phyloP scores from a whole-genome alignment of 345 rosid species.

The Gossypium ekmanianum region DNA sequence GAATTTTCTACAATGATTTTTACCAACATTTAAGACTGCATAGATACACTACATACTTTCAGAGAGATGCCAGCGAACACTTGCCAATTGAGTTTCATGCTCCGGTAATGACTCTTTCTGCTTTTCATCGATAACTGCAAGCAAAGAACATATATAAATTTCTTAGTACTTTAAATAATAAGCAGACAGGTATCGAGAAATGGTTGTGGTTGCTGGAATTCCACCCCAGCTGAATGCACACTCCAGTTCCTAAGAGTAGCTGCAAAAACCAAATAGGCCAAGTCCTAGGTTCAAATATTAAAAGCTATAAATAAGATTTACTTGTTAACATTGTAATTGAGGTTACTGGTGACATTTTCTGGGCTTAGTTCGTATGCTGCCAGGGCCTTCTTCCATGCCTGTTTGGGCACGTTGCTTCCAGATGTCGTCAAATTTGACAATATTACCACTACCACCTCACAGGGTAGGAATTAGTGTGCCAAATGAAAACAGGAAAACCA shows the following conservation, averaged over 20 bases:
- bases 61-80: slow-evolving; percentile 87
- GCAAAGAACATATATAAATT: slow-evolving; percentile 30
- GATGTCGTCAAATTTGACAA: no score
- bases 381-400: no score
- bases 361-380: no score
- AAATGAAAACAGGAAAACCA: no score
- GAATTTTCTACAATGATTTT: neutral
- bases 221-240: neutral
- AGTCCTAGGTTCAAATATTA: neutral
- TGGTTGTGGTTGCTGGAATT: neutral
- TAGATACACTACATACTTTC: slow-evolving; percentile 42
- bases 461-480: no score
- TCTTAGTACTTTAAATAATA: slow-evolving; percentile 10
- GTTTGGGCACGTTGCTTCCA: no score
- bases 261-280: neutral
- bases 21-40: neutral
- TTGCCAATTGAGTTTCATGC: slow-evolving; percentile 78
- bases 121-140: slow-evolving; percentile 77
- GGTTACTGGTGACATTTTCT: no score
- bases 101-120: slow-evolving; percentile 69
- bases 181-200: neutral
- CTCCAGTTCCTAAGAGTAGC: neutral
- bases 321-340: no score
- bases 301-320: no score
- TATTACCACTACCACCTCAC: no score